These are phyloP conservation scores for Beta corolliflora DNA, from an alignment of 179 eudicot genomes.

Conservation along the genomic window DNA sequence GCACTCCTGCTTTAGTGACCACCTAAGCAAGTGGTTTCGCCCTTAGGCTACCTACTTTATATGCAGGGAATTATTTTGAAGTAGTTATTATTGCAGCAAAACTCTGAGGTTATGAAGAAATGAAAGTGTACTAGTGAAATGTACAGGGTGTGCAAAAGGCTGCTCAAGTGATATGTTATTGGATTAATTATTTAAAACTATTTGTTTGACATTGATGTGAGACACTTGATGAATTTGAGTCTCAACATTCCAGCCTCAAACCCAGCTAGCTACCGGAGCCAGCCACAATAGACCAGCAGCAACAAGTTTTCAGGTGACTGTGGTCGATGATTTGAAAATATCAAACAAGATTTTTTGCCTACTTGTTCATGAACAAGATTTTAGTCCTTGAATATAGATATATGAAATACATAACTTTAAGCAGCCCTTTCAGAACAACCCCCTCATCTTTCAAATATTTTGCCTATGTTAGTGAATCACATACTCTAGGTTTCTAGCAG, in stretches of 20 bases:
- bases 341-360: too few relatives aligned
- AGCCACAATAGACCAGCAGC: background rate
- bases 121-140: conserved; percentile 22
- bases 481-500: too few relatives aligned
- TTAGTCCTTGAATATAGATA: too few relatives aligned
- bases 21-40: background rate
- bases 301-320: background rate
- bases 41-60: too few relatives aligned
- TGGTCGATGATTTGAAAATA: too few relatives aligned
- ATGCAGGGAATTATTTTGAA: conserved; percentile 19
- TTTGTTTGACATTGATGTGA: conserved; percentile 9
- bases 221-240: conserved; percentile 23
- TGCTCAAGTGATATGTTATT: conserved; percentile 14
- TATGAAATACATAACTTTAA: too few relatives aligned
- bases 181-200: background rate
- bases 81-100: conserved; percentile 20
- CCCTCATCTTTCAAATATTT: too few relatives aligned
- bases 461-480: too few relatives aligned
- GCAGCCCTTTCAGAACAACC: too few relatives aligned
- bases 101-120: conserved; percentile 21
- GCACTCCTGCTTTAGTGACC: background rate
- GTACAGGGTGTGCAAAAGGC: conserved; percentile 27
- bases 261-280: conserved; percentile 5
- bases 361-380: too few relatives aligned
- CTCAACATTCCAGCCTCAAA: conserved; percentile 8